These are phyloP conservation scores for Daedaleopsis nitida DNA, from an alignment of 768 basidiomycete genomes.

Conservation along the genomic window DNA sequence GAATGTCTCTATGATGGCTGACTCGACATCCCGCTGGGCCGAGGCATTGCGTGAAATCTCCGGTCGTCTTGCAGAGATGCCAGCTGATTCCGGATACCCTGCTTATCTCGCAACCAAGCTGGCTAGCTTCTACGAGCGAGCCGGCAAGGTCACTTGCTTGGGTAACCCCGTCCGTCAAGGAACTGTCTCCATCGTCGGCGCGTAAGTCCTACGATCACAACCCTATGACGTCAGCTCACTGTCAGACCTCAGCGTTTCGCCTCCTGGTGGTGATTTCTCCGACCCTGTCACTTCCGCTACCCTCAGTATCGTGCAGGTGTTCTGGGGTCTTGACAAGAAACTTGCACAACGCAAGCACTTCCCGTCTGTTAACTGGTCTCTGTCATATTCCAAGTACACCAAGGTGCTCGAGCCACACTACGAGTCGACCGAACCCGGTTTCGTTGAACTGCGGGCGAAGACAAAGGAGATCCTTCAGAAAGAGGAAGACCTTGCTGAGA, in stretches of 20 bases:
- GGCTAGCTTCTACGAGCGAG: slow-evolving; percentile 97
- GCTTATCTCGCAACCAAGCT: slow-evolving; percentile 96
- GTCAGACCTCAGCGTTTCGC: slow-evolving; percentile 74
- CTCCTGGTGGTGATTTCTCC: slow-evolving; percentile 98
- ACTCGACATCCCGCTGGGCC: slow-evolving; percentile 98
- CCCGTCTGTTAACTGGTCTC: slow-evolving; percentile 99
- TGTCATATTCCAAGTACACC: slow-evolving; percentile 99
- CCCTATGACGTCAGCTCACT: slow-evolving; percentile 3
- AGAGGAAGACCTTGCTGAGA: slow-evolving; percentile 97
- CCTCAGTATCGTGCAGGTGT: slow-evolving; percentile 98
- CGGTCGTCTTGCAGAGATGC: slow-evolving; percentile 99
- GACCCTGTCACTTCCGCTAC: slow-evolving; percentile 98
- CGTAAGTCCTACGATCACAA: slow-evolving; percentile 57
- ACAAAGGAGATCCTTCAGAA: slow-evolving; percentile 98
- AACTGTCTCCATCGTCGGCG: slow-evolving; percentile 98
- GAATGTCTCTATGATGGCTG: slow-evolving; percentile 99
- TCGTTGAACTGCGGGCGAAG: slow-evolving; percentile 87
- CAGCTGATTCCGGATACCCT: slow-evolving; percentile 98
- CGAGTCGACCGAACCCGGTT: slow-evolving; percentile 89
- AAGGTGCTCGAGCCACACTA: slow-evolving; percentile 93
- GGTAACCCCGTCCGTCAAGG: slow-evolving; percentile 88
- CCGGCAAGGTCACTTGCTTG: slow-evolving; percentile 91
- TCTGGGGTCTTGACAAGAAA: slow-evolving; percentile 99
- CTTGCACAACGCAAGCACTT: slow-evolving; percentile 99
- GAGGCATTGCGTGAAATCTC: slow-evolving; percentile 99